Percentiles rank a stretch among this genome's conserved stretches.
These are phyloP conservation scores for Backusella mclennaniae DNA, from an alignment of 192 early-diverging fungal genomes.

Conservation along the genomic window DNA sequence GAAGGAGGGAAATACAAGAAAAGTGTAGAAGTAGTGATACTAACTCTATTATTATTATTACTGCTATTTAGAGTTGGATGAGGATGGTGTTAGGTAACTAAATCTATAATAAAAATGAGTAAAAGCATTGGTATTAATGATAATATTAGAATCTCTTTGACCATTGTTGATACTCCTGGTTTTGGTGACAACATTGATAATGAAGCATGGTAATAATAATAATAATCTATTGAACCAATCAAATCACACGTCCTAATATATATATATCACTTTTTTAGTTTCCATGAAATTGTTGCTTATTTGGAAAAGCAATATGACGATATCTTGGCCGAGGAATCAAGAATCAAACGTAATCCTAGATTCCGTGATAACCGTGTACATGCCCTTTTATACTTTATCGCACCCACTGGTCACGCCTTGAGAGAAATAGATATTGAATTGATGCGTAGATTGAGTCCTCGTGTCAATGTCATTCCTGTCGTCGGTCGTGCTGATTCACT, in stretches of 20 bases:
- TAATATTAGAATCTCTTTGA: slow-evolving; percentile 72
- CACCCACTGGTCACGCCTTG: slow-evolving; percentile 94
- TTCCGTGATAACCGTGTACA: slow-evolving; percentile 98
- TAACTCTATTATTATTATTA: background rate
- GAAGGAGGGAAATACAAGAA: background rate
- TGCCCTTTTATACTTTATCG: slow-evolving; percentile 95
- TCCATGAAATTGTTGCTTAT: slow-evolving; percentile 90
- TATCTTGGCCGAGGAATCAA: slow-evolving; percentile 86
- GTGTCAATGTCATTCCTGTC: slow-evolving; percentile 95
- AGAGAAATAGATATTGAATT: slow-evolving; percentile 95
- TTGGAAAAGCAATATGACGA: slow-evolving; percentile 94
- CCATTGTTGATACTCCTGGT: slow-evolving; percentile 97
- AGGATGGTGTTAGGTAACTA: slow-evolving; percentile 78
- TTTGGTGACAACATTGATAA: slow-evolving; percentile 98
- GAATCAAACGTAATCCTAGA: slow-evolving; percentile 80
- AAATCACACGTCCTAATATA: background rate
- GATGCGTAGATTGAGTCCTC: slow-evolving; percentile 86
- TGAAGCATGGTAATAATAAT: slow-evolving; percentile 71
- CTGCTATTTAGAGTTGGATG: slow-evolving; percentile 76
- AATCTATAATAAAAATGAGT: background rate
- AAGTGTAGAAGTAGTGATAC: background rate
- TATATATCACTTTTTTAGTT: slow-evolving; percentile 46
- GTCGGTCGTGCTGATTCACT: slow-evolving; percentile 93
- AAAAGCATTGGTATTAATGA: background rate
- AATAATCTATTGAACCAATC: background rate